phyloP scores from a whole-genome alignment of 2,329 filamentous ascomycete species.

The Aspergillus sp. region DNA sequence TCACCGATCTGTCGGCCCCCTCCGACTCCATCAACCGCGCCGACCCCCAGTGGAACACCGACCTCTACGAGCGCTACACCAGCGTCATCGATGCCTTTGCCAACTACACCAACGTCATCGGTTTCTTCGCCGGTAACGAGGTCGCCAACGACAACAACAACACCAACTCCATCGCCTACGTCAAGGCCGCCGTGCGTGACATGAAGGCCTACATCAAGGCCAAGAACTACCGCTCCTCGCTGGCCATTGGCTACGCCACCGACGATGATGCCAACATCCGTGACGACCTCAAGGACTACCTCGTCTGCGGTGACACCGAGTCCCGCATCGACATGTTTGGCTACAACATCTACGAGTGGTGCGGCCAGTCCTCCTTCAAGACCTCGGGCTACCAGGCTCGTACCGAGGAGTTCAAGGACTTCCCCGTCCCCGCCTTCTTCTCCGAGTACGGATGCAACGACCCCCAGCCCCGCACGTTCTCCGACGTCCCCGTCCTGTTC shows the following conservation, averaged over 20 bases:
- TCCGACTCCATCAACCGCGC: slow-evolving; percentile 80
- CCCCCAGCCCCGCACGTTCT: slow-evolving; percentile 70
- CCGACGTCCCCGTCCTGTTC: slow-evolving; percentile 82
- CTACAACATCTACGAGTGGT: slow-evolving; percentile 99
- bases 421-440: slow-evolving; percentile 95
- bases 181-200: slow-evolving; percentile 97
- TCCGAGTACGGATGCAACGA: slow-evolving; percentile 97
- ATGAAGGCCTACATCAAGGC: slow-evolving; percentile 89
- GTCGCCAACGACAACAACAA: slow-evolving; percentile 88
- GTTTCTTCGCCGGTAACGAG: slow-evolving; percentile 99
- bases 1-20: slow-evolving; percentile 86
- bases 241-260: slow-evolving; percentile 94
- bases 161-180: slow-evolving; percentile 85
- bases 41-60: slow-evolving; percentile 73
- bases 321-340: slow-evolving; percentile 93
- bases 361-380: slow-evolving; percentile 75
- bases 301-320: slow-evolving; percentile 75
- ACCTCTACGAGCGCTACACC: slow-evolving; percentile 78
- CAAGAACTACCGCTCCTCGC: slow-evolving; percentile 66
- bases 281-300: slow-evolving; percentile 80
- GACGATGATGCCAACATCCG: slow-evolving; percentile 88
- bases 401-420: slow-evolving; percentile 81
- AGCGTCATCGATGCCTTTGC: slow-evolving; percentile 76
- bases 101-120: slow-evolving; percentile 86
- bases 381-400: slow-evolving; percentile 78